phyloP scores from a whole-genome alignment of 169 alveolate genomes.

The Babesia sp. region DNA sequence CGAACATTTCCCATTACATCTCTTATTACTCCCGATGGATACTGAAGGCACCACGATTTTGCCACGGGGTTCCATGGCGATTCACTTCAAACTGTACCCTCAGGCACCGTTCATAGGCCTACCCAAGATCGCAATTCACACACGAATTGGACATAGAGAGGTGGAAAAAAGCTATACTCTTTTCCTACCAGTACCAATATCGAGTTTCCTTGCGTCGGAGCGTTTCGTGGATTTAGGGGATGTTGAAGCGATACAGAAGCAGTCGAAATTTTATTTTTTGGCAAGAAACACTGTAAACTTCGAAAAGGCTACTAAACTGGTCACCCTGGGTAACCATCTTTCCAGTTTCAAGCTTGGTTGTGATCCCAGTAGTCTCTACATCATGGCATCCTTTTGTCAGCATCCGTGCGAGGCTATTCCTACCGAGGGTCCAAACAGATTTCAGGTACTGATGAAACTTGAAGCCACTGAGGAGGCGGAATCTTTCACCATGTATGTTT shows the following conservation, averaged over 20 bases:
- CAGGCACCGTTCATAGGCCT: conserved; percentile 55
- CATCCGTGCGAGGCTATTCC: background rate
- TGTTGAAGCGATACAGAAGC: conserved; percentile 17
- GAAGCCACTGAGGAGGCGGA: conserved; percentile 35
- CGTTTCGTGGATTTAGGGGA: background rate
- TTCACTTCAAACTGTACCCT: conserved; percentile 33
- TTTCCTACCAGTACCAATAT: conserved; percentile 45
- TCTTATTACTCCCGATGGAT: conserved; percentile 9
- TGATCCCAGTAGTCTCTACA: conserved; percentile 1
- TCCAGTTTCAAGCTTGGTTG: conserved; percentile 7
- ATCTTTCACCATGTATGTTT: conserved; percentile 35
- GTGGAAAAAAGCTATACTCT: conserved; percentile 1
- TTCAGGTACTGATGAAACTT: conserved; percentile 28
- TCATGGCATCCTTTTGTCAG: conserved; percentile 29
- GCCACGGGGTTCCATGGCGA: conserved; percentile 15
- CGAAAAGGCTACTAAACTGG: conserved; percentile 13
- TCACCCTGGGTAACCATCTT: conserved; percentile 11
- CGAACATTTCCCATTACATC: conserved; percentile 57
- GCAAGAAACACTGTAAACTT: conserved; percentile 22
- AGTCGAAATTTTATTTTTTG: conserved; percentile 39
- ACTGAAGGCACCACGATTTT: background rate
- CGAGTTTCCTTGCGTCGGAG: conserved; percentile 44
- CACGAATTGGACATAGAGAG: background rate
- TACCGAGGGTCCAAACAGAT: conserved; percentile 1
- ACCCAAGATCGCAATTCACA: conserved; percentile 30